phyloP scores from a whole-genome alignment of 768 basidiomycete genomes.

The Trichaptum fuscoviolaceum region DNA sequence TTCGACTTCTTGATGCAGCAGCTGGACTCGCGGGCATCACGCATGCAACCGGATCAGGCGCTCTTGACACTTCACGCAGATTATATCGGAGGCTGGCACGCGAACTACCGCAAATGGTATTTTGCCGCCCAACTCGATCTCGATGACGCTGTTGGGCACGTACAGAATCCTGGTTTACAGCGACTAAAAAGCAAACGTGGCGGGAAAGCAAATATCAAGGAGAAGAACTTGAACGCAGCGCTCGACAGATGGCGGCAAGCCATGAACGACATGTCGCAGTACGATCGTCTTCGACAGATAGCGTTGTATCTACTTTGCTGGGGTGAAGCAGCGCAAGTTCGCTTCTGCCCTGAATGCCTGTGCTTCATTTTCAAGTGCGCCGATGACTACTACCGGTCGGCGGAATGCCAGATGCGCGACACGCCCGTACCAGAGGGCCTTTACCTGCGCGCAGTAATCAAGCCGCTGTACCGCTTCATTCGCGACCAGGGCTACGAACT shows the following conservation, averaged over 20 bases:
- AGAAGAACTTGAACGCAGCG: slow-evolving; percentile 73
- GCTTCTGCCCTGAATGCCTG: slow-evolving; percentile 93
- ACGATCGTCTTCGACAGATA: slow-evolving; percentile 94
- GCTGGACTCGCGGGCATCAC: slow-evolving; percentile 91
- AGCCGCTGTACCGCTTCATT: slow-evolving; percentile 94
- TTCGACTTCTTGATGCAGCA: slow-evolving; percentile 99
- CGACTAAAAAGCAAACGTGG: slow-evolving; percentile 71
- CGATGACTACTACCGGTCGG: slow-evolving; percentile 97
- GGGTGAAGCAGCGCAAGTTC: slow-evolving; percentile 97
- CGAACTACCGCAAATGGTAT: slow-evolving; percentile 99
- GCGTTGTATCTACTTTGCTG: slow-evolving; percentile 93
- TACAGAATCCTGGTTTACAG: slow-evolving; percentile 85
- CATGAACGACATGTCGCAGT: slow-evolving; percentile 98
- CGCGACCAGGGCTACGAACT: slow-evolving; percentile 98
- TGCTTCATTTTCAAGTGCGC: slow-evolving; percentile 99
- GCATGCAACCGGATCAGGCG: slow-evolving; percentile 96
- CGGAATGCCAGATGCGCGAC: slow-evolving; percentile 92
- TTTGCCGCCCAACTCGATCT: slow-evolving; percentile 98
- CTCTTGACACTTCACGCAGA: slow-evolving; percentile 94
- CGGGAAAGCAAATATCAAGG: slow-evolving; percentile 46
- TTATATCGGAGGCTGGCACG: slow-evolving; percentile 97
- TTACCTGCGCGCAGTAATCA: slow-evolving; percentile 87
- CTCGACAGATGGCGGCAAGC: slow-evolving; percentile 93
- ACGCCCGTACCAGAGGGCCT: slow-evolving; percentile 93
- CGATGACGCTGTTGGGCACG: slow-evolving; percentile 91